Conservation (phyloP, 495 filamentous ascomycete species). For the Daldinia caldariorum region DNA sequence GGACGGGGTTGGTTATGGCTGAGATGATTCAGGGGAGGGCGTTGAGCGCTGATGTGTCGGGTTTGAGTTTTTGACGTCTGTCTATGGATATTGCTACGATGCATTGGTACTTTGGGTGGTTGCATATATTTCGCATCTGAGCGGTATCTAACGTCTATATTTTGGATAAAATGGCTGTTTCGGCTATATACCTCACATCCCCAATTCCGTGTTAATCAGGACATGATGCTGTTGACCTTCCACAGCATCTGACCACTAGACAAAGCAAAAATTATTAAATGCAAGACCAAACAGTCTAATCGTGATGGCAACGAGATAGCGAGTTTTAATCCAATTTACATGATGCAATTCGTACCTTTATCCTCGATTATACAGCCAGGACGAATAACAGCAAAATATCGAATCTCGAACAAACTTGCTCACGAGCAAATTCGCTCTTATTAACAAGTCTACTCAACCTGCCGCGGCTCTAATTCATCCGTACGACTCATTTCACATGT, state of each 20-base stretch:
- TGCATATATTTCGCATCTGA: not conserved
- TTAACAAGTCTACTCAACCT: not conserved
- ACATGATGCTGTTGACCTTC: too few species aligned
- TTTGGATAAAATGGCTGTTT: too few species aligned
- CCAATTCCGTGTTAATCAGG: too few species aligned
- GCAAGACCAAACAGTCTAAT: too few species aligned
- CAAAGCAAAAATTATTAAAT: too few species aligned
- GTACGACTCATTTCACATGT: not conserved
- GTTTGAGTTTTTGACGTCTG: conserved; percentile 46
- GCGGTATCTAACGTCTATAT: too few species aligned
- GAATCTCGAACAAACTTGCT: not conserved
- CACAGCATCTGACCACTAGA: too few species aligned
- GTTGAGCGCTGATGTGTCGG: conserved; percentile 61
- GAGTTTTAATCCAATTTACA: too few species aligned
- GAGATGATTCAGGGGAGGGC: conserved; percentile 67
- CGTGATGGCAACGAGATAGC: too few species aligned
- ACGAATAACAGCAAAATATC: not conserved
- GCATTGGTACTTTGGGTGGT: not conserved
- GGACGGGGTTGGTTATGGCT: conserved; percentile 72
- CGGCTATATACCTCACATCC: too few species aligned
- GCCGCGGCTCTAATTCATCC: not conserved
- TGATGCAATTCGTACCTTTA: too few species aligned
- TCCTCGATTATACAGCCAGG: too few species aligned
- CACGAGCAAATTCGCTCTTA: not conserved
- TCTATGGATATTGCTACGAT: not conserved